A percentile compares a stretch with the other conserved stretches of the same genome.
Evolutionary conservation across 2,329 filamentous ascomycete genomes (phyloP).

Genomic region (Alternaria novae-zelandiae): DNA sequence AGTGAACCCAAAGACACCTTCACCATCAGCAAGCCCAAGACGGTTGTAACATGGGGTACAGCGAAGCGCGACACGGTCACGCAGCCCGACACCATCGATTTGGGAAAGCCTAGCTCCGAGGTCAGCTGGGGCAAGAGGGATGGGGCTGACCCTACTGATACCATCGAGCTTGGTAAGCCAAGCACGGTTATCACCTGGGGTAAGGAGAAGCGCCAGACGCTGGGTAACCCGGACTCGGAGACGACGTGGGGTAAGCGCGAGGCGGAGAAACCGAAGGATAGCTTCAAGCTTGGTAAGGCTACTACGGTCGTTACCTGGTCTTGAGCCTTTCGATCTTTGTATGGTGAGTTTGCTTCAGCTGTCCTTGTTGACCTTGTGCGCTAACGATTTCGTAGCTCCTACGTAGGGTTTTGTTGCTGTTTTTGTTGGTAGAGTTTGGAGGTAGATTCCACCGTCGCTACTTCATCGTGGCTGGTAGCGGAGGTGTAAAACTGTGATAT

Average conservation of each 20-base stretch:
- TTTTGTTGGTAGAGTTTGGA: not conserved
- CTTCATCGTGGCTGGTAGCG: not conserved
- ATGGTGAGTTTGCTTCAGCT: not conserved
- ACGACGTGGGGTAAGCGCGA: slow-evolving; percentile 29
- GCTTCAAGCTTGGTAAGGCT: slow-evolving; percentile 19
- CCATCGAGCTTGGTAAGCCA: slow-evolving; percentile 7
- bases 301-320: slow-evolving; percentile 26
- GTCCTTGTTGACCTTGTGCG: not conserved
- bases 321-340: not conserved
- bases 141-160: slow-evolving; percentile 4
- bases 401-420: not conserved
- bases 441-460: not conserved
- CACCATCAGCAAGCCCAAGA: not conserved
- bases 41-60: slow-evolving; percentile 1
- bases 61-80: not conserved
- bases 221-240: slow-evolving; percentile 12
- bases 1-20: slow-evolving; percentile 6
- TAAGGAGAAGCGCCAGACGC: slow-evolving; percentile 15
- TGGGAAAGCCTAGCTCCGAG: not conserved
- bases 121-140: slow-evolving; percentile 16
- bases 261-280: slow-evolving; percentile 13
- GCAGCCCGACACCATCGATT: not conserved
- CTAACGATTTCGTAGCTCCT: not conserved
- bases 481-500: not conserved
- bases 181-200: slow-evolving; percentile 4